A percentile compares a stretch with the other conserved stretches of the same genome.
These are phyloP conservation scores for Cutaneotrichosporon daszewskae DNA, from an alignment of 1,284 basidiomycete genomes.

Conservation along the genomic window DNA sequence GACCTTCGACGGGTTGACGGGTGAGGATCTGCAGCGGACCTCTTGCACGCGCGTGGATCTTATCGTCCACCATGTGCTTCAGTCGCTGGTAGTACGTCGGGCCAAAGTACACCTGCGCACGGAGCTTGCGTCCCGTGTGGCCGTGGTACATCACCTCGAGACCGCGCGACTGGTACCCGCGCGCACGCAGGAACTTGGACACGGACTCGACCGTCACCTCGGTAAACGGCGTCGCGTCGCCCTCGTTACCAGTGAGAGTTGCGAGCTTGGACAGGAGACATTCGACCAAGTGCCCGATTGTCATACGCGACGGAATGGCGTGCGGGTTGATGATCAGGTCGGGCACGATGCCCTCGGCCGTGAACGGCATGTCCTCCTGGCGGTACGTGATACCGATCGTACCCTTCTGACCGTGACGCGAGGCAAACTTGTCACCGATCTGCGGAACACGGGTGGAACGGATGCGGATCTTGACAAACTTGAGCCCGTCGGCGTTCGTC, in stretches of 20 bases:
- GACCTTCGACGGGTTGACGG: conserved; percentile 97
- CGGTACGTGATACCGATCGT: conserved; percentile 98
- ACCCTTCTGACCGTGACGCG: conserved; percentile 98
- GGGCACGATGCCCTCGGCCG: conserved; percentile 88
- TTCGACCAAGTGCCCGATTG: conserved; percentile 98
- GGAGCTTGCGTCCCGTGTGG: conserved; percentile 92
- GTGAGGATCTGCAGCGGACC: conserved; percentile 98
- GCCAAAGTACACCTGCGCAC: conserved; percentile 96
- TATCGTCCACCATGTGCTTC: conserved; percentile 99
- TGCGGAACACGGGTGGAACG: conserved; percentile 93
- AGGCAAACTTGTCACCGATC: conserved; percentile 99
- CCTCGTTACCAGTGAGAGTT: conserved; percentile 91
- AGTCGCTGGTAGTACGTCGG: conserved; percentile 99
- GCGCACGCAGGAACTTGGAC: conserved; percentile 69
- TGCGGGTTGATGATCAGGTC: conserved; percentile 99
- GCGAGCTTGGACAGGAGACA: conserved; percentile 95
- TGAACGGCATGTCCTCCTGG: conserved; percentile 99
- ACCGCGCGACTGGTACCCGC: conserved; percentile 92
- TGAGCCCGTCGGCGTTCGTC: conserved; percentile 90
- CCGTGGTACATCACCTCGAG: conserved; percentile 99
- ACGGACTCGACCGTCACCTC: conserved; percentile 96
- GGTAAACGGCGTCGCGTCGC: conserved; percentile 97
- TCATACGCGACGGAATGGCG: conserved; percentile 99
- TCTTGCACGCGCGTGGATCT: conserved; percentile 95
- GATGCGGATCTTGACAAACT: conserved; percentile 97